Evolutionary conservation across 176 grass and related monocot species (phyloP).

Genomic region (Saccharum spontaneum): DNA sequence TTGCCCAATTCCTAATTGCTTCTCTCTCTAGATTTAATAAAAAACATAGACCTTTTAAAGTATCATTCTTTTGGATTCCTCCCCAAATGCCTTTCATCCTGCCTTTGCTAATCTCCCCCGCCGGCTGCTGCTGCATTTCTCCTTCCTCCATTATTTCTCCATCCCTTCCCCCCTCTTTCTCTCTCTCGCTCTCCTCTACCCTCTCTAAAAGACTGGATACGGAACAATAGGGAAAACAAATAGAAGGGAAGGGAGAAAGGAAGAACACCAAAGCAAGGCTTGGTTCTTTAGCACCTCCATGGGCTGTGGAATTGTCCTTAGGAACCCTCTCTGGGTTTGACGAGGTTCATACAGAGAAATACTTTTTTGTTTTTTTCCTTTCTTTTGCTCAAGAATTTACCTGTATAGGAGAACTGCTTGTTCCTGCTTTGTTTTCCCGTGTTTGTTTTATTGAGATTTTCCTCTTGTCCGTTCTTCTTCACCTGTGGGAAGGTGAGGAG

Average conservation of each 20-base stretch:
- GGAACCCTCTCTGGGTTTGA: constrained; percentile 42
- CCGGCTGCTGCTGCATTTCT: constrained; percentile 27
- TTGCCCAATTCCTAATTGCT: constrained; percentile 28
- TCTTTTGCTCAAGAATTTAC: constrained; percentile 45
- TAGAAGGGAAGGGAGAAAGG: constrained; percentile 33
- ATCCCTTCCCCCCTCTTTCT: background rate
- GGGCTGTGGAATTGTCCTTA: constrained; percentile 43
- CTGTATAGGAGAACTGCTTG: constrained; percentile 30
- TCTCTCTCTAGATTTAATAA: constrained; percentile 38
- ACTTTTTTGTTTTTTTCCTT: constrained; percentile 4
- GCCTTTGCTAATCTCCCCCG: constrained; percentile 28
- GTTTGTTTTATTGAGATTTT: constrained; percentile 33
- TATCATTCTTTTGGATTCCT: constrained; percentile 52
- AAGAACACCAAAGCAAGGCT: constrained; percentile 49
- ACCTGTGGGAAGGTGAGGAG: constrained; percentile 37
- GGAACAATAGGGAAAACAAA: constrained; percentile 49
- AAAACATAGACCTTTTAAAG: constrained; percentile 37
- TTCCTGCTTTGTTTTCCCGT: constrained; percentile 30
- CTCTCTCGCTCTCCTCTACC: background rate
- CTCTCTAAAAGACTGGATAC: constrained; percentile 46
- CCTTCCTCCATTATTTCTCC: constrained; percentile 47
- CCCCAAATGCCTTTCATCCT: constrained; percentile 36
- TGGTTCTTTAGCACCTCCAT: constrained; percentile 19
- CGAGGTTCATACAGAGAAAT: constrained; percentile 42
- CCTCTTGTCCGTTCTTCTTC: constrained; percentile 39